Base-by-base conservation (phyloP, 1,284 basidiomycete genomes). In the Tetrapyrgos nigripes region DNA sequence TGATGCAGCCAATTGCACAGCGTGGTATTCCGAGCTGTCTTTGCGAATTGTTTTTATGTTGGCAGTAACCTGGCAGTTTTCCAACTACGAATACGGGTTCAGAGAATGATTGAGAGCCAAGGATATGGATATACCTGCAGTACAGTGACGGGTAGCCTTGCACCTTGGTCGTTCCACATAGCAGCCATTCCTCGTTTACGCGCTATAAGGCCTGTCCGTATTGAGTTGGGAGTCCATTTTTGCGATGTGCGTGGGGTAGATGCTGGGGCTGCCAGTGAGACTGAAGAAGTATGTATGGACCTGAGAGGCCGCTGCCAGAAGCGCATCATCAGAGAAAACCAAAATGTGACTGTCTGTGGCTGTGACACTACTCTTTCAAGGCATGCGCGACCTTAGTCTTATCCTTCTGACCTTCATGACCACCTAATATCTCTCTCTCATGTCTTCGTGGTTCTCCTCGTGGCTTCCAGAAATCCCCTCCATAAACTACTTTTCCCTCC, bases 101-200 rank as follows among this genome's bases (percentile, higher is more conserved):
- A 23, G n/a, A 52, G 5, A 27, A 29, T 19, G 14, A 23, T 11
- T 27, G 19, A 19, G 26, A 24, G 21, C 10, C 29, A 28, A 21
- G 21, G 31, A 27, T 6, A 53, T n/a, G n/a, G 51, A 72, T 85
- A 70, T 63, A 96, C 96, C 82, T 98, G 95, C 29, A 99, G 85
- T 35, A 99, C 89, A 0, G 97, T 99, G 14, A 97, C 94, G 1
- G 97, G 96, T 65, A 92, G 83, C 57, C 93, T 81, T 44, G 87
- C 86, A 33, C 97, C 97, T 61, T 93, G 89, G 69, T 92, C 86
- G 70, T 97, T 92, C 92, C 95, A 99, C 69, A 98, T 81, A 13
- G 88, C 86, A 5, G 94, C 93, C 97, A 99, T 99, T 47, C 97
- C 97, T 50, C 94, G 87, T 80, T 99, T 99, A 59, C 91, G 85